These are phyloP conservation scores for Chlorella ohadii DNA, from an alignment of 139 green algal genomes.

Conservation along the genomic window DNA sequence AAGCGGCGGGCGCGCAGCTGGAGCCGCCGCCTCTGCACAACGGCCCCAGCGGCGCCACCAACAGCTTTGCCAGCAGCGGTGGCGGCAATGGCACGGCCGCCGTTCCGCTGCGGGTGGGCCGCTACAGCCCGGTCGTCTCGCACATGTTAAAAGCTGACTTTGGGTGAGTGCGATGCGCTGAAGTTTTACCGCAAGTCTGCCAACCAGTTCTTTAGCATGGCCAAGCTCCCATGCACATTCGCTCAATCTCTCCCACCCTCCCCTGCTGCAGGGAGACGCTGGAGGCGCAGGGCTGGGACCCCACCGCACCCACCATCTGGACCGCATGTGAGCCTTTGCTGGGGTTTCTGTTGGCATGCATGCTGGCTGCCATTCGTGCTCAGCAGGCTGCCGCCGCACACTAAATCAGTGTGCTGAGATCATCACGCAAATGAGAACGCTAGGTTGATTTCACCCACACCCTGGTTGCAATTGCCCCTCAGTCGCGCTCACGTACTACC, in stretches of 20 bases:
- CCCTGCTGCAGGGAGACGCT: neutral
- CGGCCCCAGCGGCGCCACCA: neutral
- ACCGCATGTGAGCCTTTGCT: neutral
- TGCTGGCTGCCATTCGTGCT: too few relatives aligned
- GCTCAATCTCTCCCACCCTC: too few relatives aligned
- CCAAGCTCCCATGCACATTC: too few relatives aligned
- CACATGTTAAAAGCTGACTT: constrained; percentile 5
- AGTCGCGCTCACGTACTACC: constrained; percentile 5
- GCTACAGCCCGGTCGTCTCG: neutral
- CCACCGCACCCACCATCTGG: constrained; percentile 11
- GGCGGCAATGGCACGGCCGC: neutral
- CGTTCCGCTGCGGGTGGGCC: neutral
- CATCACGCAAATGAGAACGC: too few relatives aligned
- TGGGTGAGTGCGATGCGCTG: too few relatives aligned
- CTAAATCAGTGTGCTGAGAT: too few relatives aligned
- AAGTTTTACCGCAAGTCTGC: too few relatives aligned
- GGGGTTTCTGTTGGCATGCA: neutral
- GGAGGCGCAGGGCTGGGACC: neutral
- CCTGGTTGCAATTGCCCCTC: too few relatives aligned
- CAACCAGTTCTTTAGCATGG: too few relatives aligned
- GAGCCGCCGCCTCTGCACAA: neutral
- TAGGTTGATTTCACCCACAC: too few relatives aligned
- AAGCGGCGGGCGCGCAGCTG: neutral
- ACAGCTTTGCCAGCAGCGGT: too few relatives aligned
- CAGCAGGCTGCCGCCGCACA: too few relatives aligned